These are phyloP conservation scores for Talaromyces borbonicus DNA, from an alignment of 495 filamentous ascomycete genomes.

Conservation along the genomic window DNA sequence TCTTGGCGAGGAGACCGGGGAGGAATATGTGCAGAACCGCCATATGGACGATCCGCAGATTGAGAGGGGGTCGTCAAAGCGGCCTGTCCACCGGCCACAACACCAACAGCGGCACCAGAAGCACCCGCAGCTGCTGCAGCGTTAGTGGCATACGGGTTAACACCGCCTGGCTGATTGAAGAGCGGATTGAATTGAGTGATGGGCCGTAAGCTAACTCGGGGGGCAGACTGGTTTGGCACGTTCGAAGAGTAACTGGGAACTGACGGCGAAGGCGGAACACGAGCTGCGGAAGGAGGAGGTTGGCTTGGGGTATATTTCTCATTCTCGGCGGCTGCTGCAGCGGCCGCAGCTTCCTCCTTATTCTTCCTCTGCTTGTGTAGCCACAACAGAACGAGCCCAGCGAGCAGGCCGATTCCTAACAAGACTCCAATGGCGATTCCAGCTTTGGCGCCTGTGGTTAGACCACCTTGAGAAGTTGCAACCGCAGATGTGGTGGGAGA, in stretches of 20 bases:
- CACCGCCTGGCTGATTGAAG: slow-evolving; percentile 27
- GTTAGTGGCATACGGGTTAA: slow-evolving; percentile 14
- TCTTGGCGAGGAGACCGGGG: slow-evolving; percentile 24
- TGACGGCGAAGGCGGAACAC: slow-evolving; percentile 29
- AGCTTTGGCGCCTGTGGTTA: slow-evolving; percentile 62
- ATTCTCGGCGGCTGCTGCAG: slow-evolving; percentile 50
- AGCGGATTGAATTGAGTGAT: slow-evolving; percentile 77
- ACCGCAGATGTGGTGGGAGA: slow-evolving; percentile 13
- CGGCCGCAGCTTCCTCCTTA: slow-evolving; percentile 34
- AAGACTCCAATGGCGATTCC: slow-evolving; percentile 76
- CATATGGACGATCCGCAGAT: slow-evolving; percentile 9
- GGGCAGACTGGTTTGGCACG: slow-evolving; percentile 47
- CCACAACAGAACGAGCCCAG: slow-evolving; percentile 52
- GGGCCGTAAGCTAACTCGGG: slow-evolving; percentile 75
- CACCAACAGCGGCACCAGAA: slow-evolving; percentile 12
- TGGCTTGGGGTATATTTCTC: slow-evolving; percentile 35
- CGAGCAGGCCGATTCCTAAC: slow-evolving; percentile 50
- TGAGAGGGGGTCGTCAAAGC: slow-evolving; percentile 13
- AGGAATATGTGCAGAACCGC: slow-evolving; percentile 12
- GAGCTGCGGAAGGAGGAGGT: slow-evolving; percentile 17
- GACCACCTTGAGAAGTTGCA: slow-evolving; percentile 29
- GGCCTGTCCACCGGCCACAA: slow-evolving; percentile 7
- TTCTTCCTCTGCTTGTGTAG: slow-evolving; percentile 55
- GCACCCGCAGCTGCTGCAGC: slow-evolving; percentile 19
- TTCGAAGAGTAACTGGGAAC: slow-evolving; percentile 26